These are phyloP conservation scores for Herpetomonas samuelpessoai DNA, from an alignment of 208 protist species.

Conservation along the genomic window DNA sequence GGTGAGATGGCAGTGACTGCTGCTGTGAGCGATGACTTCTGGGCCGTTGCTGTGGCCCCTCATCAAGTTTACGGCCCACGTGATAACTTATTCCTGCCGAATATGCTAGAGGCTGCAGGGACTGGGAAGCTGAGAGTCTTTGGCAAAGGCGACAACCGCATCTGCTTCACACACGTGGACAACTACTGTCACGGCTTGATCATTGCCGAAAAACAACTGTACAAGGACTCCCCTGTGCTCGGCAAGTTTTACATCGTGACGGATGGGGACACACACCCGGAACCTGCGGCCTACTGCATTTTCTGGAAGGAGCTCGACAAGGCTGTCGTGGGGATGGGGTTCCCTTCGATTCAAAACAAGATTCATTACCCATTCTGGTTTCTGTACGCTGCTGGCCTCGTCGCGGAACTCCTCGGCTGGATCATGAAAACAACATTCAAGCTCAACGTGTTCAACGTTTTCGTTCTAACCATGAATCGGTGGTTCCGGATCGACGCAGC, in stretches of 20 bases:
- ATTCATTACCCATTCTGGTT: slow-evolving; percentile 88
- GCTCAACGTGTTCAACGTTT: slow-evolving; percentile 93
- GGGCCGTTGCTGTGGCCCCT: slow-evolving; percentile 89
- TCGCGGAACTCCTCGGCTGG: slow-evolving; percentile 70
- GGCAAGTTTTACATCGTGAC: slow-evolving; percentile 96
- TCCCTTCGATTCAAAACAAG: slow-evolving; percentile 77
- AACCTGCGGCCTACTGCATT: slow-evolving; percentile 84
- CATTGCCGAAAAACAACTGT: slow-evolving; percentile 89
- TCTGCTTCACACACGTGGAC: slow-evolving; percentile 96
- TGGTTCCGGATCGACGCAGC: slow-evolving; percentile 93
- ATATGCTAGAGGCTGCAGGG: slow-evolving; percentile 92
- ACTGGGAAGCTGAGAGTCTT: slow-evolving; percentile 94
- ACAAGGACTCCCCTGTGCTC: slow-evolving; percentile 84
- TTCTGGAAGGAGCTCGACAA: slow-evolving; percentile 94
- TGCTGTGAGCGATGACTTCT: slow-evolving; percentile 80
- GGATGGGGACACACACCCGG: slow-evolving; percentile 90
- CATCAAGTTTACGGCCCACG: slow-evolving; percentile 96
- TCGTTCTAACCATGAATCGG: slow-evolving; percentile 94
- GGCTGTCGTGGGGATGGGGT: slow-evolving; percentile 87
- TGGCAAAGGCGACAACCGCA: slow-evolving; percentile 89
- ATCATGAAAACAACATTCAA: slow-evolving; percentile 86
- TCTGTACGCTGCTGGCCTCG: slow-evolving; percentile 80
- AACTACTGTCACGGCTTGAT: slow-evolving; percentile 96
- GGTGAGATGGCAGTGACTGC: slow-evolving; percentile 88
- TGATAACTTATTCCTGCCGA: slow-evolving; percentile 95